Evolutionary conservation across 2,329 filamentous ascomycete genomes (phyloP).

Genomic region (Colletotrichum gigasporum): DNA sequence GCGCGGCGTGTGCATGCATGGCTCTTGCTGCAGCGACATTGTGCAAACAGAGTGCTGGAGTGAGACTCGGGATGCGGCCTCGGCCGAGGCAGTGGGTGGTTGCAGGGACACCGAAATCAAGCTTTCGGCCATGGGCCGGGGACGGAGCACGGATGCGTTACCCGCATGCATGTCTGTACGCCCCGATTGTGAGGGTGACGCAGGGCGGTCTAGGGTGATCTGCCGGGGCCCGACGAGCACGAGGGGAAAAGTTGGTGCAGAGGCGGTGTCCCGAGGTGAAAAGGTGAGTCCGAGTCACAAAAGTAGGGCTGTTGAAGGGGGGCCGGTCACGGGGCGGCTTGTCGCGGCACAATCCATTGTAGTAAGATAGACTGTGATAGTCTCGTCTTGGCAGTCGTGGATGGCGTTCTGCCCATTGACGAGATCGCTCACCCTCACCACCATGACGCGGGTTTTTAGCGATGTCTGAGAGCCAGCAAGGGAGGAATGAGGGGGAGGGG

Average conservation of each 20-base stretch:
- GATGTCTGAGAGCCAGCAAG: neutral
- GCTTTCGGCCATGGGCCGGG: slow-evolving; percentile 9
- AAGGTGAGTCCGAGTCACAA: slow-evolving; percentile 1
- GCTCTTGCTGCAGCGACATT: neutral
- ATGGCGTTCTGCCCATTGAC: no score
- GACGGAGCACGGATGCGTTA: neutral
- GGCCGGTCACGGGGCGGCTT: slow-evolving; percentile 30
- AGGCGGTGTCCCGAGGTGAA: neutral
- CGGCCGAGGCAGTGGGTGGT: neutral
- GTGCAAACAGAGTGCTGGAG: no score
- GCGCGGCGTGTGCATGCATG: neutral
- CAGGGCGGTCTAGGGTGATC: no score
- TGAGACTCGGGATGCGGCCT: neutral
- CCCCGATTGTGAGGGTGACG: slow-evolving; percentile 21
- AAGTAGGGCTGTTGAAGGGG: slow-evolving; percentile 20
- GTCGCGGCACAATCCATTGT: slow-evolving; percentile 16
- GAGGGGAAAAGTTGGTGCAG: neutral
- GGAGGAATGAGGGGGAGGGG: slow-evolving; percentile 6
- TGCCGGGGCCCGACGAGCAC: neutral
- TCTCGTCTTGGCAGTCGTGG: slow-evolving; percentile 12
- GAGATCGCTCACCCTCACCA: neutral
- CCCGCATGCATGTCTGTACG: slow-evolving; percentile 24
- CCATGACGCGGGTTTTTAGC: neutral
- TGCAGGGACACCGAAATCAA: slow-evolving; percentile 23
- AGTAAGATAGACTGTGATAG: neutral